Evolutionary conservation across 768 basidiomycete genomes (phyloP).

Genomic region (Trametes maxima): DNA sequence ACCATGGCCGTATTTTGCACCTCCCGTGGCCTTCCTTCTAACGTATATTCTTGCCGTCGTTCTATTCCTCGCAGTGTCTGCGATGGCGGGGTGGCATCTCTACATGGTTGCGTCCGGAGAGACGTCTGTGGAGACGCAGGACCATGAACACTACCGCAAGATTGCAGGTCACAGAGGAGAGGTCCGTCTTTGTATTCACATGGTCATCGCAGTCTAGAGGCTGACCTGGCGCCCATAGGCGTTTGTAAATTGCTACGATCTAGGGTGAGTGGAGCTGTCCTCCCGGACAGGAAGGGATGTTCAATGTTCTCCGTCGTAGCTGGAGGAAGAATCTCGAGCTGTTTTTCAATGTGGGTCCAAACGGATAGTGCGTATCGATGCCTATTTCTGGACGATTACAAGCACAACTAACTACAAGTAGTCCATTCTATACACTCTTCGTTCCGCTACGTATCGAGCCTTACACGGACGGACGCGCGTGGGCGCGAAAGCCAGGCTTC

Average conservation of each 20-base stretch:
- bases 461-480: slow-evolving; percentile 80
- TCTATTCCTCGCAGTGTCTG: slow-evolving; percentile 70
- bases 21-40: slow-evolving; percentile 69
- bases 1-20: slow-evolving; percentile 46
- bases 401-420: slow-evolving; percentile 31
- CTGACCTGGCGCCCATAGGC: slow-evolving; percentile 40
- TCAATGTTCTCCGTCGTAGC: slow-evolving; percentile 33
- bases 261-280: slow-evolving; percentile 54
- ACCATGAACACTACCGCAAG: slow-evolving; percentile 76
- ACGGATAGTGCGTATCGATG: slow-evolving; percentile 71
- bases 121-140: slow-evolving; percentile 89
- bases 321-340: slow-evolving; percentile 68
- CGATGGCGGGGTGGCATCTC: slow-evolving; percentile 76
- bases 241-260: slow-evolving; percentile 91
- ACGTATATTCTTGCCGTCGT: slow-evolving; percentile 77
- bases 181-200: slow-evolving; percentile 44
- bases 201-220: not conserved
- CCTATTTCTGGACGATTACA: not conserved
- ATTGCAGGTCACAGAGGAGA: slow-evolving; percentile 70
- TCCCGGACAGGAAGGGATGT: not conserved
- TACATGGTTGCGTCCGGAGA: slow-evolving; percentile 75
- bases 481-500: slow-evolving; percentile 73
- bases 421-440: slow-evolving; percentile 77
- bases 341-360: slow-evolving; percentile 85
- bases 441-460: slow-evolving; percentile 80